These are phyloP conservation scores for Coffea humblotiana DNA, from an alignment of 305 asterid species.

Conservation along the genomic window DNA sequence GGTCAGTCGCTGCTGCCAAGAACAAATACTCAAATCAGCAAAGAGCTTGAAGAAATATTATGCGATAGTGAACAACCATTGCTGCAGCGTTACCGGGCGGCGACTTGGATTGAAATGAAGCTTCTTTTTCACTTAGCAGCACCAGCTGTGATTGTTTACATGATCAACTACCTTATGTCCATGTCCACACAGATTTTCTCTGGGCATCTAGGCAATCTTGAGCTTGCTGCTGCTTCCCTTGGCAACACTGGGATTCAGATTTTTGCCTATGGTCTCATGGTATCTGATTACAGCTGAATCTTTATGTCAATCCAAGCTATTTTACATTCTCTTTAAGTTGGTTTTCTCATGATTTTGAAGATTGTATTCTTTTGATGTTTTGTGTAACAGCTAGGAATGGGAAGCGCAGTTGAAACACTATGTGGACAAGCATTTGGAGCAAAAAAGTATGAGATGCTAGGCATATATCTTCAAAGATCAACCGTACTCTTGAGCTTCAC, in stretches of 20 bases:
- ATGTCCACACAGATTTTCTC: conserved; percentile 1
- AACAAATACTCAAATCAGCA: too few species aligned
- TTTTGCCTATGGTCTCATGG: not conserved
- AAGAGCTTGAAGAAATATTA: not conserved
- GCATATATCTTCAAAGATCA: not conserved
- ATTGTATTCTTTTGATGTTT: not conserved
- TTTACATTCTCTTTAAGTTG: not conserved
- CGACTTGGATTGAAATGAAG: not conserved
- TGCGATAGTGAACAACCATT: not conserved
- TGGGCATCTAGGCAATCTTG: not conserved
- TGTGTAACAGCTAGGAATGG: not conserved
- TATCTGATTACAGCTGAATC: not conserved
- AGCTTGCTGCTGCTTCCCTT: conserved; percentile 3
- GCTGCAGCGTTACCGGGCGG: not conserved
- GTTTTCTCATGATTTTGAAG: not conserved
- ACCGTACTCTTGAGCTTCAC: not conserved
- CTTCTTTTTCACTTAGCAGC: not conserved
- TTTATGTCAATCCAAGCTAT: not conserved
- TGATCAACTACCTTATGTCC: not conserved
- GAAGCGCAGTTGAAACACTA: not conserved
- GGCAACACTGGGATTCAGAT: not conserved
- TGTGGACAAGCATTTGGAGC: conserved; percentile 2
- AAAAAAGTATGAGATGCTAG: not conserved
- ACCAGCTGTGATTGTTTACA: not conserved
- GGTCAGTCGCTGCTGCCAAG: too few species aligned